Evolutionary conservation across 1,139 yeast genomes (phyloP).

Genomic region (Suhomyces bribrorum): DNA sequence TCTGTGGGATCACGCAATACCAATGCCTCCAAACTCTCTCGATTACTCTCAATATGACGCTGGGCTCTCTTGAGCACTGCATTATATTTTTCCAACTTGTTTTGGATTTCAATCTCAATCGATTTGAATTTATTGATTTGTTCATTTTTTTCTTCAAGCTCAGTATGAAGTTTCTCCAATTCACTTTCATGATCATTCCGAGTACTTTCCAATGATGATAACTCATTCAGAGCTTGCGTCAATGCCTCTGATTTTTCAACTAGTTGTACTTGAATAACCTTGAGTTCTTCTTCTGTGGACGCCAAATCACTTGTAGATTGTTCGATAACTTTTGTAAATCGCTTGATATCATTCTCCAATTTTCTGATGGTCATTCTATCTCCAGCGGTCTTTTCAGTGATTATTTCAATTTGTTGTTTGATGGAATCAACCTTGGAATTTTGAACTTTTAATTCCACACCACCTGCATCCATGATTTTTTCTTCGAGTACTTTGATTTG

Average conservation of each 20-base stretch:
- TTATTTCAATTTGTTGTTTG: constrained; percentile 64
- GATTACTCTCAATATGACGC: constrained; percentile 37
- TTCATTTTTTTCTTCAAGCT: constrained; percentile 52
- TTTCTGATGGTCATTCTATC: constrained; percentile 65
- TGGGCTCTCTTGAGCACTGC: constrained; percentile 43
- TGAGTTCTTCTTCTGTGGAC: constrained; percentile 32
- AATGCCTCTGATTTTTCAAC: constrained; percentile 39
- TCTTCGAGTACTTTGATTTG: constrained; percentile 66
- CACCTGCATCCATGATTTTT: constrained; percentile 88
- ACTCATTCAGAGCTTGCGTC: constrained; percentile 29
- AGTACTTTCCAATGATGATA: constrained; percentile 26
- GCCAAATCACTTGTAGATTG: constrained; percentile 42
- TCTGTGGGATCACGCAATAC: constrained; percentile 55
- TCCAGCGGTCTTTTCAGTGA: constrained; percentile 58
- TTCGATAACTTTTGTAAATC: constrained; percentile 50
- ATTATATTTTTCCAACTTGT: constrained; percentile 61
- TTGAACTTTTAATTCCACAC: constrained; percentile 78
- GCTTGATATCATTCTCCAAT: constrained; percentile 63
- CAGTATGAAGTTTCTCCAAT: constrained; percentile 42
- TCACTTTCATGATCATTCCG: constrained; percentile 37
- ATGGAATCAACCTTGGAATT: constrained; percentile 81
- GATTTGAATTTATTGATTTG: constrained; percentile 63
- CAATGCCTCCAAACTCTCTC: constrained; percentile 39
- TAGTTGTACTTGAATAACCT: constrained; percentile 28
- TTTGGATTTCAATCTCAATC: constrained; percentile 67